Evolutionary conservation across 1,284 basidiomycete species (phyloP).

Genomic region (Ganoderma lucidum): DNA sequence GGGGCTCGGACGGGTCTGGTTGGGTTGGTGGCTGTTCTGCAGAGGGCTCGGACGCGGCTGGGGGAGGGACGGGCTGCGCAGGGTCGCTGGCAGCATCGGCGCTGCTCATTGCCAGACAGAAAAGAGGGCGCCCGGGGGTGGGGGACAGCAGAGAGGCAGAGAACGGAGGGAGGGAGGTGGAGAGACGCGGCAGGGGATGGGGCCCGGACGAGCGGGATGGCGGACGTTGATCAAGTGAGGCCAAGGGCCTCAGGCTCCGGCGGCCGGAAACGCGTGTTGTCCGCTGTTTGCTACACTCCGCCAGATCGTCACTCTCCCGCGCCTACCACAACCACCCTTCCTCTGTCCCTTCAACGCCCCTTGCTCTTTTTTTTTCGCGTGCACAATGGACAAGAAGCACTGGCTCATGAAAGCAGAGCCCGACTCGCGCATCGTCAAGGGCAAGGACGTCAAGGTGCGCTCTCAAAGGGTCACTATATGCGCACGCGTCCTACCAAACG

Average conservation of each 20-base stretch:
- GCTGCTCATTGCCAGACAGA: constrained; percentile 42
- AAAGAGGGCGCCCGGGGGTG: constrained; percentile 25
- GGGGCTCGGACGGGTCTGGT: constrained; percentile 30
- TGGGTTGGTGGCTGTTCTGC: constrained; percentile 36
- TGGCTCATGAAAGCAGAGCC: constrained; percentile 96
- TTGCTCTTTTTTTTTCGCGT: constrained; percentile 14
- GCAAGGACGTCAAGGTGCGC: constrained; percentile 86
- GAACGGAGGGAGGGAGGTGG: constrained; percentile 16
- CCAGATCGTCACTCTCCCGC: constrained; percentile 33
- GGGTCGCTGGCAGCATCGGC: constrained; percentile 39
- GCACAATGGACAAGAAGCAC: constrained; percentile 42
- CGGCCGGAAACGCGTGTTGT: constrained; percentile 39
- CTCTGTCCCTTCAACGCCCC: constrained; percentile 13
- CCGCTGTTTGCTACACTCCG: constrained; percentile 41
- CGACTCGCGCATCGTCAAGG: constrained; percentile 86
- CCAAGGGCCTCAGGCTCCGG: background rate
- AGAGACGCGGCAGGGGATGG: constrained; percentile 16
- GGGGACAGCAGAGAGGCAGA: constrained; percentile 4
- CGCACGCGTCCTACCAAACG: constrained; percentile 24
- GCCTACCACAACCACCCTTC: constrained; percentile 22
- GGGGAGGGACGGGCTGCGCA: constrained; percentile 28
- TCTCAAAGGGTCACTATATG: constrained; percentile 16
- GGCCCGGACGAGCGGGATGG: constrained; percentile 32
- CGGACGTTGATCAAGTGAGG: constrained; percentile 37
- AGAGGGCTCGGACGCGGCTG: constrained; percentile 17